These are phyloP conservation scores for Ceratocystis destructans DNA, from an alignment of 2,329 filamentous ascomycete genomes.

Conservation along the genomic window DNA sequence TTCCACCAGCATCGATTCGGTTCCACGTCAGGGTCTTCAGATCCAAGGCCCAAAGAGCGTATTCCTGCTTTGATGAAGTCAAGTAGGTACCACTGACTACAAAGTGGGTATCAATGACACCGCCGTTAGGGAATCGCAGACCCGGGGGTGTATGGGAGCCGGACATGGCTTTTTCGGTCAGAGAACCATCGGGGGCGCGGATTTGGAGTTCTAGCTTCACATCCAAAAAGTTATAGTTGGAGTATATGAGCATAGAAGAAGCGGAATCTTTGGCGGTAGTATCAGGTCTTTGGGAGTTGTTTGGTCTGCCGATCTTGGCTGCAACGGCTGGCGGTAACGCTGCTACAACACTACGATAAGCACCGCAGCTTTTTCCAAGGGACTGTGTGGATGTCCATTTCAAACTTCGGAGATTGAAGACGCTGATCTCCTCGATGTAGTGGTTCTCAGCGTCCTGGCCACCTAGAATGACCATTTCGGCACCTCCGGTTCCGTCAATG, in stretches of 20 bases:
- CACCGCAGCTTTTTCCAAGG: slow-evolving; percentile 83
- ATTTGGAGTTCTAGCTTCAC: slow-evolving; percentile 93
- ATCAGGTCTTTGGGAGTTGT: slow-evolving; percentile 24
- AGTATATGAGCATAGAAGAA: slow-evolving; percentile 87
- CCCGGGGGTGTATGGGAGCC: slow-evolving; percentile 79
- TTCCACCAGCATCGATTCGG: slow-evolving; percentile 86
- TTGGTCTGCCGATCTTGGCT: slow-evolving; percentile 51
- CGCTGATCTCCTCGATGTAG: slow-evolving; percentile 97
- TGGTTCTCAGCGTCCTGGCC: slow-evolving; percentile 96
- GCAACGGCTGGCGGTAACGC: slow-evolving; percentile 57
- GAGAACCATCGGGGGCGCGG: slow-evolving; percentile 64
- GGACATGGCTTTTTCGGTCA: slow-evolving; percentile 81
- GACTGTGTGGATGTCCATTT: slow-evolving; percentile 89
- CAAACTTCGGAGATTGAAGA: slow-evolving; percentile 88
- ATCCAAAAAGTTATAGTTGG: slow-evolving; percentile 97
- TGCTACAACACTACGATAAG: slow-evolving; percentile 88
- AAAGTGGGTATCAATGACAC: slow-evolving; percentile 89
- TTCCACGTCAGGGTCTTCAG: slow-evolving; percentile 82
- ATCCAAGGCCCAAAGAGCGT: slow-evolving; percentile 90
- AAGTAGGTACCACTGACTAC: slow-evolving; percentile 95
- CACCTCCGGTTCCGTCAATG: slow-evolving; percentile 79
- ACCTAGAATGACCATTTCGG: slow-evolving; percentile 94
- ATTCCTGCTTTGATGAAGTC: slow-evolving; percentile 95
- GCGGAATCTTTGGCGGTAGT: slow-evolving; percentile 37
- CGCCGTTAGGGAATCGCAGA: slow-evolving; percentile 87